phyloP scores from a whole-genome alignment of 2,329 filamentous ascomycete genomes.

The Teratosphaeria epicoccoides region DNA sequence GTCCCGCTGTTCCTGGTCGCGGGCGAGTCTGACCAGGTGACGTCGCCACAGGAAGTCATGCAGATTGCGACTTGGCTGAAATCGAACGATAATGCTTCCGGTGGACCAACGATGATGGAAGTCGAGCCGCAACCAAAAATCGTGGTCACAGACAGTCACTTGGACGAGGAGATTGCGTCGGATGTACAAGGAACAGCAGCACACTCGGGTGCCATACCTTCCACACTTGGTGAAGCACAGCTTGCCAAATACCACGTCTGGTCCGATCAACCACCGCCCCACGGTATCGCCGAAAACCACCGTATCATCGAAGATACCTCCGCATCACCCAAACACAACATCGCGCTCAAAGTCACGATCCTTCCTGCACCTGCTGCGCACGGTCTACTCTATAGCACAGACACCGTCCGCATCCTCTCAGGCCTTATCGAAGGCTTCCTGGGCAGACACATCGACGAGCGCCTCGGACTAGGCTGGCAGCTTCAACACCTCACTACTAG shows the following conservation, averaged over 20 bases:
- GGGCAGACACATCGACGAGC: constrained; percentile 59
- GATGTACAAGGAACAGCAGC: not conserved
- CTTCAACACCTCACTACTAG: constrained; percentile 77
- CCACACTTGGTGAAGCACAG: constrained; percentile 9
- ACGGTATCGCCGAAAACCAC: constrained; percentile 9
- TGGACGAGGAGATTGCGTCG: not conserved
- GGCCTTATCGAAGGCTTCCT: constrained; percentile 79
- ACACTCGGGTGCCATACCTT: constrained; percentile 1
- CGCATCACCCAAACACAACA: constrained; percentile 14
- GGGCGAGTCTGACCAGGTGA: constrained; percentile 66
- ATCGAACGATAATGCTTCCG: not conserved
- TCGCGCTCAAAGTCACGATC: constrained; percentile 55
- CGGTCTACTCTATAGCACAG: constrained; percentile 69
- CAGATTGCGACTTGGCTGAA: constrained; percentile 47
- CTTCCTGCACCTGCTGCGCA: constrained; percentile 72
- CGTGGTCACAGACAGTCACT: not conserved
- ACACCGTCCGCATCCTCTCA: constrained; percentile 63
- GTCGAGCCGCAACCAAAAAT: not conserved
- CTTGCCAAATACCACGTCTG: constrained; percentile 4
- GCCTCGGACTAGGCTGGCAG: constrained; percentile 81
- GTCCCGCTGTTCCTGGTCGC: constrained; percentile 70
- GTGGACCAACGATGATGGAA: not conserved
- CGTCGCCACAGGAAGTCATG: constrained; percentile 58
- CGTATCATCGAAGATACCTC: constrained; percentile 9
- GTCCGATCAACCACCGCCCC: not conserved